Evolutionary conservation across 2,329 filamentous ascomycete species (phyloP), one percentile per base, ranked within the genome.

Genomic region (Venturia oleaginea): DNA sequence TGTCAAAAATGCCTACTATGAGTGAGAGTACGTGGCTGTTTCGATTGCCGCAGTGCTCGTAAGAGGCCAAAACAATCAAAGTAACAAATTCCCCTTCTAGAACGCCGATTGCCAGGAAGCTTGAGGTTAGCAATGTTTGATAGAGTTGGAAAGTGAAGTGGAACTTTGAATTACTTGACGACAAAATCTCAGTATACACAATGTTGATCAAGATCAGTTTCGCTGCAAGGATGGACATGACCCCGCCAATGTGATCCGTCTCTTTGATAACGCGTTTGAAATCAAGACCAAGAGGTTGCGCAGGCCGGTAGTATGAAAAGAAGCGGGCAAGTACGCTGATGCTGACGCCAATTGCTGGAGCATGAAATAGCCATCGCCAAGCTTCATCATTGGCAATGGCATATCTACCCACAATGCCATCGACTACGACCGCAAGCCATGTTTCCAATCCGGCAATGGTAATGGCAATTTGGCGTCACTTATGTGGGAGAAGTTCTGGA

Each of bases 371-470:
- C 51, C 38, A 60, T 19, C 24, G 30, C 54, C 62, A 64, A 19
- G 51, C 54, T 4, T 64, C 54, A 24, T 15, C 24, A 11, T 59
- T n/a, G 6, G 40, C 60, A 48, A 68, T 63, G n/a, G 67, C 64
- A 38, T 66, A 68, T 27, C 64, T 57, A 3, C 64, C 67, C 15
- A 59, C 61, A 15, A 68, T 64, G 19, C 37, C 59, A 30, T 66
- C 64, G 27, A 67, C 51, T 30, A 81, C 75, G 11, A 81, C 78
- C 2, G 76, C 75, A 63, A 82, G 71, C 59, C 78, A 78, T 17
- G 78, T 76, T 11, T 68, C 70, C n/a, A 63, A 65, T 79, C n/a
- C 77, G 4, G 78, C 77, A 55, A 81, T 71, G 2, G 77, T 75
- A 64, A 80, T 75, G 42, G 74, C 76, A 37, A 76, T 77, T 67